Conservation (phyloP, 768 basidiomycete genomes). For the Termitomyces sp. region DNA sequence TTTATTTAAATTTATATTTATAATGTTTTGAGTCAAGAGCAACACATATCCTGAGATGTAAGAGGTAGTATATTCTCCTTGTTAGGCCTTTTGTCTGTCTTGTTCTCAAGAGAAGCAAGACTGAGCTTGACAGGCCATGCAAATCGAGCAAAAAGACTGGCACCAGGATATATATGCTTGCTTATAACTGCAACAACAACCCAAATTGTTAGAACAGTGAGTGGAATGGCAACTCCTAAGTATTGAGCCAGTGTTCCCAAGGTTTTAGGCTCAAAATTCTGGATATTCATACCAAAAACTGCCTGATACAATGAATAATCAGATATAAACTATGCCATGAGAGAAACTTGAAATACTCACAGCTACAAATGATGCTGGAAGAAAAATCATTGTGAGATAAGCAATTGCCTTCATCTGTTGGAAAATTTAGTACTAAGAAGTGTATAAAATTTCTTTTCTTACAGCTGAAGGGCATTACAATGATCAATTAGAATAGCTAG, state of each 20-base stretch:
- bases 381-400: conserved; percentile 56
- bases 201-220: conserved; percentile 49
- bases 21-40: no score
- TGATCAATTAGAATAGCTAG: not conserved
- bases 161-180: conserved; percentile 26
- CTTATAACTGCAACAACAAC: conserved; percentile 50
- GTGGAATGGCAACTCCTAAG: conserved; percentile 32
- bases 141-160: conserved; percentile 24
- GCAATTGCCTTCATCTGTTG: conserved; percentile 50
- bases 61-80: not conserved
- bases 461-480: conserved; percentile 13
- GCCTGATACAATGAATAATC: conserved; percentile 23
- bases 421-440: not conserved
- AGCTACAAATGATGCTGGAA: conserved; percentile 50
- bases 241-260: conserved; percentile 36
- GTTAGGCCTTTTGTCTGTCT: not conserved
- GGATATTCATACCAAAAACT: conserved; percentile 57
- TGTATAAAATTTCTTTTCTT: not conserved
- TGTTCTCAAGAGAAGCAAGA: not conserved
- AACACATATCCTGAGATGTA: no score
- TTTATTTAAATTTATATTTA: no score
- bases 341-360: conserved; percentile 19
- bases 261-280: conserved; percentile 30
- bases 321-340: not conserved
- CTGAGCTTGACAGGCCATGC: conserved; percentile 28